These are phyloP conservation scores for Chrysoporthe cubensis DNA, from an alignment of 2,329 filamentous ascomycete genomes.

Conservation along the genomic window DNA sequence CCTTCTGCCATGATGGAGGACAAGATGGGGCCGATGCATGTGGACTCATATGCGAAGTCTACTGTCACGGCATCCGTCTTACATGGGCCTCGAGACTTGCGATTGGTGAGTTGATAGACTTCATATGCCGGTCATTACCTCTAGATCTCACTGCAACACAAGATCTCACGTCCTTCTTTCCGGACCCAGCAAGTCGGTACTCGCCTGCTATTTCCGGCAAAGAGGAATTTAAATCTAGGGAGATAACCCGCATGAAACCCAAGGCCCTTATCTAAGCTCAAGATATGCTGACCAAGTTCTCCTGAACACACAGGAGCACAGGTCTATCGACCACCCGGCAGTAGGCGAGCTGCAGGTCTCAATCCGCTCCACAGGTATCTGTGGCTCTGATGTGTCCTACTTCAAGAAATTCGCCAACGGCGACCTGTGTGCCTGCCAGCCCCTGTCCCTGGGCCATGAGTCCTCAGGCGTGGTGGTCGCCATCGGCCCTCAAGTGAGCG, in stretches of 20 bases:
- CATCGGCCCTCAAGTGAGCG: conserved; percentile 55
- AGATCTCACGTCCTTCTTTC: conserved; percentile 29
- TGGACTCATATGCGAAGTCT: conserved; percentile 46
- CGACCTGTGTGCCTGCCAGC: conserved; percentile 67
- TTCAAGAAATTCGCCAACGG: conserved; percentile 75
- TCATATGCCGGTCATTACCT: conserved; percentile 9
- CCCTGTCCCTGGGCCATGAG: conserved; percentile 68
- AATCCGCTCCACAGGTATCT: conserved; percentile 69
- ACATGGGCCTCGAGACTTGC: conserved; percentile 60
- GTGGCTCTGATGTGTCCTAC: conserved; percentile 72
- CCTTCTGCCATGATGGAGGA: conserved; percentile 49
- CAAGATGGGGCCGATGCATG: conserved; percentile 49
- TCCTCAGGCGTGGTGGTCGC: conserved; percentile 62
- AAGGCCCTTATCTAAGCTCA: conserved; percentile 19
- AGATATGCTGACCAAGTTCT: conserved; percentile 26
- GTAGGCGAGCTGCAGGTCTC: conserved; percentile 65
- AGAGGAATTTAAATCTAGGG: conserved; percentile 12
- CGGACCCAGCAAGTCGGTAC: conserved; percentile 9
- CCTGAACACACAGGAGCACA: conserved; percentile 47
- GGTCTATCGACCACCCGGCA: conserved; percentile 51
- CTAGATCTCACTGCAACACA: conserved; percentile 38
- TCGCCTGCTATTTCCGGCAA: conserved; percentile 20
- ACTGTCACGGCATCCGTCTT: conserved; percentile 59
- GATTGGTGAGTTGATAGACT: conserved; percentile 51
- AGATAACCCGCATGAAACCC: conserved; percentile 8